These are phyloP conservation scores for Kodamaea derodonti DNA, from an alignment of 1,139 yeast genomes.

Conservation along the genomic window DNA sequence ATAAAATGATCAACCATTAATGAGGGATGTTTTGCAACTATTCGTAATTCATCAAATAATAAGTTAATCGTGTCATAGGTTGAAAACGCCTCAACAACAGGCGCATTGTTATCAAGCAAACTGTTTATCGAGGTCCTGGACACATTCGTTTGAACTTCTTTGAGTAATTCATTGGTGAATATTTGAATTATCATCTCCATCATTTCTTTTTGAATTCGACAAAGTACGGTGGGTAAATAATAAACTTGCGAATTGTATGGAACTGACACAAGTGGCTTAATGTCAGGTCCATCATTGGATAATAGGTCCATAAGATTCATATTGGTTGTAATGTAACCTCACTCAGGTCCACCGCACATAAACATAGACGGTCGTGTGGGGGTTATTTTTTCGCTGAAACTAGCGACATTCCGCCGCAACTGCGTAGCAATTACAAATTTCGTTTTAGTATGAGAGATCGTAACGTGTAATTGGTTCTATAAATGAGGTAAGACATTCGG, in stretches of 20 bases:
- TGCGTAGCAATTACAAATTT: too few species aligned
- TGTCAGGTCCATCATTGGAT: slow-evolving; percentile 10
- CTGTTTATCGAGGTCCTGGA: slow-evolving; percentile 36
- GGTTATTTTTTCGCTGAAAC: too few species aligned
- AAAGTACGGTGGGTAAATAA: slow-evolving; percentile 53
- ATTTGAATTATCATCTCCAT: slow-evolving; percentile 50
- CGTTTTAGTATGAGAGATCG: too few species aligned
- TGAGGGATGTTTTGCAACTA: slow-evolving; percentile 61
- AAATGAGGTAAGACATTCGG: too few species aligned
- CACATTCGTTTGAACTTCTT: slow-evolving; percentile 21
- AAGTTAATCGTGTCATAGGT: slow-evolving; percentile 20
- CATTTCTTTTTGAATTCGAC: slow-evolving; percentile 54
- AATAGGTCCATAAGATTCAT: slow-evolving; percentile 43
- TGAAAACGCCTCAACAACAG: slow-evolving; percentile 1
- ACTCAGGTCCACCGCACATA: too few species aligned
- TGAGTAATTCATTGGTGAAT: slow-evolving; percentile 43
- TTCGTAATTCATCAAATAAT: slow-evolving; percentile 47
- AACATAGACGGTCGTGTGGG: too few species aligned
- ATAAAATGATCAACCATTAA: slow-evolving; percentile 70
- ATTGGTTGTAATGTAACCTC: too few species aligned
- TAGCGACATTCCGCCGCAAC: too few species aligned
- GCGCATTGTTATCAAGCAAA: slow-evolving; percentile 28
- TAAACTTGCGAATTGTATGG: slow-evolving; percentile 22
- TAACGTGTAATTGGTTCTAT: too few species aligned
- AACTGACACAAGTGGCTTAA: slow-evolving; percentile 8